Evolutionary conservation across 768 basidiomycete species (phyloP), one percentile per base, ranked within the genome.

Genomic region (Coprinopsis cinerea): DNA sequence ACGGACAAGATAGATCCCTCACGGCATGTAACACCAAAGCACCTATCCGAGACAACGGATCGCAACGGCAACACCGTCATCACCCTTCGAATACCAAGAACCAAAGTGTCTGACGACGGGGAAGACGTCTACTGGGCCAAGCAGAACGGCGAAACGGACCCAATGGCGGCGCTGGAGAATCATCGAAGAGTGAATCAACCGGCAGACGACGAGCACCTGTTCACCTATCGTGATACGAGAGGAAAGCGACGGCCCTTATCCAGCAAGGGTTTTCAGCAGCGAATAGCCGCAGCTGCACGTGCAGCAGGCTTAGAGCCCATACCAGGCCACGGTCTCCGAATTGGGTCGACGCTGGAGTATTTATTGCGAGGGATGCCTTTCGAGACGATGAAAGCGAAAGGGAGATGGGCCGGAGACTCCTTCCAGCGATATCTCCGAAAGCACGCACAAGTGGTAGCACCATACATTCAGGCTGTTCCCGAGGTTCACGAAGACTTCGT

Each of bases 321-420:
- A 2, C 58, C 59, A 26, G 64, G 65, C 1, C 69, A 71, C 47
- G 56, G 61, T 14, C 53, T 68, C 3, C 49, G 58, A 1, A 68
- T 70, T 13, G 61, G 68, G 0, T 49, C 61, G 0, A 63, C 61
- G 0, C 53, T 67, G 0, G 57, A 62, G 35, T 68, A 67, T 20
- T 53, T 68, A 0, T 51, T 66, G 0, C 34, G 53, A 3, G 63
- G 62, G 0, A 48, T 62, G 0, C 66, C 64, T 0, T 66, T 67
- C 27, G 55, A 64, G 5, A 51, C 61, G 0, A 56, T 67, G 13
- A 66, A 66, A n/a, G 53, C 60, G 0, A 63, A 62, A 39, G 67
- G 67, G 0, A 48, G 64, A 1, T 71, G 68, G 67, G 55, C 59
- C 0, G 57, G 67, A 2, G 63, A 68, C 2, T 49, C 67, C 0